phyloP scores from a whole-genome alignment of 352 stramenopile genomes.

The Globisporangium orthogonon region DNA sequence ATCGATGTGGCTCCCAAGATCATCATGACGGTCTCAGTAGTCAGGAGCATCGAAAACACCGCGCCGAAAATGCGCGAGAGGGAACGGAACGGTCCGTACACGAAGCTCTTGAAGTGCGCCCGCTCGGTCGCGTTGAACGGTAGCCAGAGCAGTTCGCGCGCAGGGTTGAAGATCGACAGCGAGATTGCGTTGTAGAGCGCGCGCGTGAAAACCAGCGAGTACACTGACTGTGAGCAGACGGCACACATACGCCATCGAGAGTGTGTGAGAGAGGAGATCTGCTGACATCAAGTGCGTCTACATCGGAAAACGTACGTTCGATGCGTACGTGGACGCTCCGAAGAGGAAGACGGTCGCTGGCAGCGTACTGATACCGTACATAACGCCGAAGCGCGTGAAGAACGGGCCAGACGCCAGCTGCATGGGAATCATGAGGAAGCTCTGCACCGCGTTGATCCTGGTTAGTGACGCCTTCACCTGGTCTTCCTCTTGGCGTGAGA shows the following conservation, averaged over 20 bases:
- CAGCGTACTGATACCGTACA: conserved; percentile 76
- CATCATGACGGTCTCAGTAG: conserved; percentile 29
- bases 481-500: conserved; percentile 60
- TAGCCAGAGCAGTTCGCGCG: conserved; percentile 81
- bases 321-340: conserved; percentile 49
- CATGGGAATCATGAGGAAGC: conserved; percentile 84
- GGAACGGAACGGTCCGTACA: conserved; percentile 74
- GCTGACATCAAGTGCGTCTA: no score
- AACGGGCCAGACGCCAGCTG: conserved; percentile 71
- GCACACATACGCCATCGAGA: conserved; percentile 17
- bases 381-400: conserved; percentile 82
- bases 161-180: conserved; percentile 78
- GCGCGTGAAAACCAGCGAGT: conserved; percentile 56
- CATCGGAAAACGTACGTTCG: conserved; percentile 25
- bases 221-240: conserved; percentile 25
- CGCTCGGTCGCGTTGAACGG: conserved; percentile 71
- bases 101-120: conserved; percentile 72
- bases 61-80: conserved; percentile 72
- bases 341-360: conserved; percentile 71
- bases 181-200: conserved; percentile 80
- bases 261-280: no score
- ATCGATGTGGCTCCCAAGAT: conserved; percentile 44
- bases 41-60: conserved; percentile 65
- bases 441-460: conserved; percentile 78
- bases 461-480: conserved; percentile 70